Conservation (phyloP, 306 rosid genomes). For the Quercus aquifolioides region DNA sequence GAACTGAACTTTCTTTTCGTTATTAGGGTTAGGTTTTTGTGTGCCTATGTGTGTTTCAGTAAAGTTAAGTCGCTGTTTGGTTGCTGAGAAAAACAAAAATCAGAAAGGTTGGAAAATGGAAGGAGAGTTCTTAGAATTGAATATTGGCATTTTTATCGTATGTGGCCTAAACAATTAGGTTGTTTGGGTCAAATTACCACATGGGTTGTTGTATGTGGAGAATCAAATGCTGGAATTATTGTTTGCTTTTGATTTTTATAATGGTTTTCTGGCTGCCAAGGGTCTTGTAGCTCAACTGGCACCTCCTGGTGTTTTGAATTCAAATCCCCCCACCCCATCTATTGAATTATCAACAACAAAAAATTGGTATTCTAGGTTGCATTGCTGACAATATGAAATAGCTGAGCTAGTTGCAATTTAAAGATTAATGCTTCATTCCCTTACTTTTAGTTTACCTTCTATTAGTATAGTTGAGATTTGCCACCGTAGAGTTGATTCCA, state of each 20-base stretch:
- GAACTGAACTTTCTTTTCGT: not conserved
- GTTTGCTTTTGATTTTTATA: not conserved
- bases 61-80: not conserved
- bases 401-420: not conserved
- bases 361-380: not conserved
- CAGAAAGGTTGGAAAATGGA: too few species aligned
- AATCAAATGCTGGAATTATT: not conserved
- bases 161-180: not conserved
- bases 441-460: not conserved
- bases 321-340: too few species aligned
- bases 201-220: not conserved
- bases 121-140: too few species aligned
- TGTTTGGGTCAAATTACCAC: not conserved
- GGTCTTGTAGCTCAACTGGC: too few species aligned
- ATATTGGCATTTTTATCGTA: not conserved
- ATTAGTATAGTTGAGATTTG: not conserved
- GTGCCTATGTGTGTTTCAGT: not conserved
- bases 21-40: conserved; percentile 4
- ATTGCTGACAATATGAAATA: not conserved
- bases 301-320: too few species aligned
- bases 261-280: too few species aligned
- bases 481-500: not conserved
- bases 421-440: not conserved
- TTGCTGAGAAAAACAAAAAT: not conserved
- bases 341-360: too few species aligned